These are phyloP conservation scores for Phytophthora sp. DNA, from an alignment of 352 stramenopile genomes.

Conservation along the genomic window DNA sequence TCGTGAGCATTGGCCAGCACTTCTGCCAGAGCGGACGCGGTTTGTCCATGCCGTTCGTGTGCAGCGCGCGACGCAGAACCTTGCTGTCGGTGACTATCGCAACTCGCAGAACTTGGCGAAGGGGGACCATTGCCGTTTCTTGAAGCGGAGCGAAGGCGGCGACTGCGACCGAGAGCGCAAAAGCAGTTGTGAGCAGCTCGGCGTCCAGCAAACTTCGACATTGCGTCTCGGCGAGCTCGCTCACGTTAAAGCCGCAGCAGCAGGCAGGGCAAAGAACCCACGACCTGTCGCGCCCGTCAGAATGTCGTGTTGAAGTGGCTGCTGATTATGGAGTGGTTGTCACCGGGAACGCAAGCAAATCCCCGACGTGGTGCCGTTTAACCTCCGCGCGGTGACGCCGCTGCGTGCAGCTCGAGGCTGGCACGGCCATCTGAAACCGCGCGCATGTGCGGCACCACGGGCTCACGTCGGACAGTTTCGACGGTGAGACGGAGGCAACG, in stretches of 20 bases:
- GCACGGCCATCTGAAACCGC: too few relatives aligned
- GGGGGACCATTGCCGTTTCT: slow-evolving; percentile 12
- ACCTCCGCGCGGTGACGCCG: slow-evolving; percentile 9
- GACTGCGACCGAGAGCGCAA: slow-evolving; percentile 13
- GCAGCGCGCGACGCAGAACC: slow-evolving; percentile 11
- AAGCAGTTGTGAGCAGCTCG: slow-evolving; percentile 18
- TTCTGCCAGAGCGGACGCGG: slow-evolving; percentile 31
- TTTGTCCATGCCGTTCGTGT: slow-evolving; percentile 21
- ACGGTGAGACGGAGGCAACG: too few relatives aligned
- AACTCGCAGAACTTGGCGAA: slow-evolving; percentile 20
- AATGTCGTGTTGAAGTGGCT: slow-evolving; percentile 23
- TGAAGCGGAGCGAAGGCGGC: neutral
- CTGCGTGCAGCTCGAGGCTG: slow-evolving; percentile 15
- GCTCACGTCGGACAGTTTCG: too few relatives aligned
- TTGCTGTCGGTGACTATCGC: slow-evolving; percentile 18
- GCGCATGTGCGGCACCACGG: too few relatives aligned
- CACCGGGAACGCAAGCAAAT: slow-evolving; percentile 34
- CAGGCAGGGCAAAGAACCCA: slow-evolving; percentile 15
- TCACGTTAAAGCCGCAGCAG: slow-evolving; percentile 15
- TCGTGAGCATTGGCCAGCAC: slow-evolving; percentile 26
- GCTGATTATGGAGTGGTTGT: slow-evolving; percentile 9
- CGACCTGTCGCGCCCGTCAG: slow-evolving; percentile 6
- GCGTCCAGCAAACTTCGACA: neutral
- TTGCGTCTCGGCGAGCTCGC: slow-evolving; percentile 8
- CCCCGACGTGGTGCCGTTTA: slow-evolving; percentile 12